Conservation (phyloP, 306 rosid species). For the Casuarina cunninghamiana region DNA sequence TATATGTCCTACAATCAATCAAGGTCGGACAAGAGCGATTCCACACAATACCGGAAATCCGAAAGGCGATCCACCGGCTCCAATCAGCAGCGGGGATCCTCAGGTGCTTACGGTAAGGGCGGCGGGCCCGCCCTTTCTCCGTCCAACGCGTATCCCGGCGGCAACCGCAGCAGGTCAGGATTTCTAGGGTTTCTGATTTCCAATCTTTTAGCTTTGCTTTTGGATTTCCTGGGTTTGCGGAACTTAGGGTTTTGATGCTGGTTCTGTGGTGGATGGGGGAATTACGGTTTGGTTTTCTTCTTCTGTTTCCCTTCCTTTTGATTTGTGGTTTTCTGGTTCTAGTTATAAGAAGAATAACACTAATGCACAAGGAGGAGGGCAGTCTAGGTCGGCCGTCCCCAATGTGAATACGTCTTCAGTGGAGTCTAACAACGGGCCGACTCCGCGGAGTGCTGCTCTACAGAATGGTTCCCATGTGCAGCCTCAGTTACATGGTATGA, state of each 20-base stretch:
- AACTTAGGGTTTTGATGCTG: not conserved
- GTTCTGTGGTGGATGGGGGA: conserved; percentile 1
- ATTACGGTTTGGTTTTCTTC: conserved; percentile 4
- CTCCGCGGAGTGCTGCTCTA: conserved; percentile 35
- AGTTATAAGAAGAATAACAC: conserved; percentile 71
- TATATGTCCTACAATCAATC: conserved; percentile 99
- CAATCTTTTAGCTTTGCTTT: not conserved
- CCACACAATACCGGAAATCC: conserved; percentile 53
- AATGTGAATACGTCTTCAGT: conserved; percentile 38
- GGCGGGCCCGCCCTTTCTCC: conserved; percentile 76
- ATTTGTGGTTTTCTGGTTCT: conserved; percentile 8
- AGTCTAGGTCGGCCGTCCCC: conserved; percentile 63
- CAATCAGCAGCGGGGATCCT: conserved; percentile 71
- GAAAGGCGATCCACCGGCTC: conserved; percentile 69
- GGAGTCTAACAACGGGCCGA: conserved; percentile 50
- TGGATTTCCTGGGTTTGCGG: conserved; percentile 6
- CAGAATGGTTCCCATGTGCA: conserved; percentile 67
- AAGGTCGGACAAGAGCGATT: conserved; percentile 79
- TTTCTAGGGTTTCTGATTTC: conserved; percentile 20
- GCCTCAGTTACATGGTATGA: conserved; percentile 62
- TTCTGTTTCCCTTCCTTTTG: not conserved
- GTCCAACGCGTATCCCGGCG: conserved; percentile 35
- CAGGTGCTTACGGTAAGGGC: conserved; percentile 59
- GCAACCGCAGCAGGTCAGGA: conserved; percentile 65
- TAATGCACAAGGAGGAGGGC: conserved; percentile 95